Evolutionary conservation across 1,284 basidiomycete genomes (phyloP), one percentile per base, ranked within the genome.

Genomic region (Tilletiaria anomala): DNA sequence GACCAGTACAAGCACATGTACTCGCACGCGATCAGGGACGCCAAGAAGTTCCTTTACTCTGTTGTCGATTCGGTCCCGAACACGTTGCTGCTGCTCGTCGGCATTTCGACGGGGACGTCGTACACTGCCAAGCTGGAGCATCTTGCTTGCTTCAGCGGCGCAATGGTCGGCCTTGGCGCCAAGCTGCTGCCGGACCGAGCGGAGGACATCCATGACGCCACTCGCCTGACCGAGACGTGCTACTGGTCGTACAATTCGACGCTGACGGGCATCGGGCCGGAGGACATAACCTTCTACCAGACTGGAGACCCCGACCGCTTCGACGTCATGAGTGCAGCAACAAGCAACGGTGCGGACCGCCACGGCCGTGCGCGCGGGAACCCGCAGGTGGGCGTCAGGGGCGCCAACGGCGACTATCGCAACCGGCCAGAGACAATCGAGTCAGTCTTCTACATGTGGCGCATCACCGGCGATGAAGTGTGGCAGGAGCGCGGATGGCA

Each of bases 401-500:
- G 45, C 32, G 48, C 48, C 1, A 32, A 45, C 14, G 35, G 40
- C 4, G 40, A 45, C 31, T 63, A 63, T 39, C 57, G 60, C 17
- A 62, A 59, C 39, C 61, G 74, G 6, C 75, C 75, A 14, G 74
- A 76, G 57, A 74, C 73, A 14, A 75, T 76, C 56, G 75, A 76
- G 63, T 70, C 67, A 18, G 71, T 75, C 21, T 72, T 73, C 45
- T 68, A 64, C 55, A 73, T 73, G 72, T 76, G 70, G 59, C 67
- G 74, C 32, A 53, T 75, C 19, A 76, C 74, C 1, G 75, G 74
- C 16, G 73, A 76, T 56, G 56, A 60, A 5, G 68, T 67, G 43
- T 76, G 74, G 74, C 72, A 73, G 55, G 73, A 75, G 42, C 67
- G 70, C 31, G 75, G 74, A 3, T 76, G 75, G 75, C 69, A 71